These are phyloP conservation scores for Colletotrichum sidae DNA, from an alignment of 2,329 filamentous ascomycete species.

Conservation along the genomic window DNA sequence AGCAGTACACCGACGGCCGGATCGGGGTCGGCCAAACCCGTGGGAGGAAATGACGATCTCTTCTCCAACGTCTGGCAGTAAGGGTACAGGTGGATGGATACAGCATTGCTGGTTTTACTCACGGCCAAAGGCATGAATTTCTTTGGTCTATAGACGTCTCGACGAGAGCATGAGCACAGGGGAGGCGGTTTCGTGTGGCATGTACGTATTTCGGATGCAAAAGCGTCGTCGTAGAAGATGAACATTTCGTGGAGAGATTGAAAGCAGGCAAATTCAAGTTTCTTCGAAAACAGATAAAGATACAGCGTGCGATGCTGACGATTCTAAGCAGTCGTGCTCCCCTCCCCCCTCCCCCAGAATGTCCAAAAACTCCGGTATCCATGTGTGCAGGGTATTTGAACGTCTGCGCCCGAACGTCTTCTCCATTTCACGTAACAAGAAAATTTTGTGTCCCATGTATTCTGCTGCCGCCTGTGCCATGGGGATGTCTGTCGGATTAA, in stretches of 20 bases:
- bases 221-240: slow-evolving; percentile 28
- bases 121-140: slow-evolving; percentile 1
- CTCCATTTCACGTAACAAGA: slow-evolving; percentile 13
- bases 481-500: too few species aligned
- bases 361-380: slow-evolving; percentile 28
- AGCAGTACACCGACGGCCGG: slow-evolving; percentile 69
- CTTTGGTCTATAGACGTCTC: slow-evolving; percentile 15
- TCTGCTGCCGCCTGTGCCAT: background rate
- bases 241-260: slow-evolving; percentile 12
- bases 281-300: background rate
- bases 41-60: slow-evolving; percentile 80
- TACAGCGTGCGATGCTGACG: slow-evolving; percentile 6
- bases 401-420: slow-evolving; percentile 25
- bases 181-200: slow-evolving; percentile 1
- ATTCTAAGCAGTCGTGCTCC: slow-evolving; percentile 13
- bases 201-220: slow-evolving; percentile 21
- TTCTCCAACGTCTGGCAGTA: slow-evolving; percentile 97
- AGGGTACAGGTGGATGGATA: slow-evolving; percentile 9
- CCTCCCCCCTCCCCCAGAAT: background rate
- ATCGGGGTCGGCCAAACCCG: slow-evolving; percentile 62
- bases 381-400: slow-evolving; percentile 36
- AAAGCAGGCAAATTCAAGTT: slow-evolving; percentile 14
- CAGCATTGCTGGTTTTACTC: background rate
- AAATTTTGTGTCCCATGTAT: slow-evolving; percentile 12
- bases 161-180: background rate